phyloP scores from a whole-genome alignment of 2,329 filamentous ascomycete species.

The Colletotrichum simmondsii region DNA sequence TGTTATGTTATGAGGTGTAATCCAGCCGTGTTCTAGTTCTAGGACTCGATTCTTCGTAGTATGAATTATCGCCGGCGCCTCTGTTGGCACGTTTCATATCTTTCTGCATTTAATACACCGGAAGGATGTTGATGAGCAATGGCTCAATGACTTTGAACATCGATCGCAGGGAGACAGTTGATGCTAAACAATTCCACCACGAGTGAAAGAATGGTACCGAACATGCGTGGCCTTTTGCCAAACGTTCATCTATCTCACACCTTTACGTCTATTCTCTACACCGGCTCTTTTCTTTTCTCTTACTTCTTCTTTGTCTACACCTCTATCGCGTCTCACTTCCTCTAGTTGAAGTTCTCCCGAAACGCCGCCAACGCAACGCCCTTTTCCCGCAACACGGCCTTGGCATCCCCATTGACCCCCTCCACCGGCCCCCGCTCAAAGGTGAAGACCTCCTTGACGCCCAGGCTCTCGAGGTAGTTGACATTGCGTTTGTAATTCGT shows the following conservation, averaged over 20 bases:
- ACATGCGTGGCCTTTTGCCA: background rate
- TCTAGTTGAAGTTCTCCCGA: conserved; percentile 41
- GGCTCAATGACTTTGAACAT: background rate
- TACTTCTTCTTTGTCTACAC: background rate
- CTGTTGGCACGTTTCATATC: too few species aligned
- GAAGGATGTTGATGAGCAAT: too few species aligned
- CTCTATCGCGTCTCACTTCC: background rate
- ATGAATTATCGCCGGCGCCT: too few species aligned
- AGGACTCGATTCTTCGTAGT: too few species aligned
- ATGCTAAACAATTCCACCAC: background rate
- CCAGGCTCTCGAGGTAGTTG: conserved; percentile 74
- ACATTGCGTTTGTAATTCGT: conserved; percentile 81
- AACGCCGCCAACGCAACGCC: conserved; percentile 55
- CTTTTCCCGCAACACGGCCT: conserved; percentile 53
- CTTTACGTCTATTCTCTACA: background rate
- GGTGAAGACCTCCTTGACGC: conserved; percentile 72
- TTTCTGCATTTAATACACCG: too few species aligned
- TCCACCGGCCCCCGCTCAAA: conserved; percentile 50
- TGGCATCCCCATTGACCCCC: conserved; percentile 41
- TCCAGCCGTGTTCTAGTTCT: too few species aligned
- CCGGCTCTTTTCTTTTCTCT: background rate
- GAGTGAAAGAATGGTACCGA: background rate
- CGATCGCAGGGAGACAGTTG: background rate
- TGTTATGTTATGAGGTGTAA: too few species aligned
- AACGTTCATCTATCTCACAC: background rate